Evolutionary conservation across 352 stramenopile genomes (phyloP).

Genomic region (Phytophthora agathidicida): DNA sequence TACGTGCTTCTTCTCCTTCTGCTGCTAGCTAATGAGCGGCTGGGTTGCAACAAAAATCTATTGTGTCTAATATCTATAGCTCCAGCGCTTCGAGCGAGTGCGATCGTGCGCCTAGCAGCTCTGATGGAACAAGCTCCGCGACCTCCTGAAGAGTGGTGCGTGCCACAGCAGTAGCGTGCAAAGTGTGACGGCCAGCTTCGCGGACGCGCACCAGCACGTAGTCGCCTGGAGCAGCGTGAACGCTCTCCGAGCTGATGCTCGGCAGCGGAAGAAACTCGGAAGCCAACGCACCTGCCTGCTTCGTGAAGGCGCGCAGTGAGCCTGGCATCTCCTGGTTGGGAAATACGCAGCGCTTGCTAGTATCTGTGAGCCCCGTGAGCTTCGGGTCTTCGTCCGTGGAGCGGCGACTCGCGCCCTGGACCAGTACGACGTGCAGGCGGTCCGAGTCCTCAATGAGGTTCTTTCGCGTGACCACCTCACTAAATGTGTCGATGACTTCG

Average conservation of each 20-base stretch:
- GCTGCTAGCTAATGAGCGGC: background rate
- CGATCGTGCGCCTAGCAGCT: constrained; percentile 63
- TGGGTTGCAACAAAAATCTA: constrained; percentile 12
- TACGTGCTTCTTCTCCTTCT: constrained; percentile 26
- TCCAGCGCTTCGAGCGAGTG: constrained; percentile 44
- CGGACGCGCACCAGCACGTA: constrained; percentile 86
- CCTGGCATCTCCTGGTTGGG: constrained; percentile 55
- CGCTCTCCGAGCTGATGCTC: constrained; percentile 30
- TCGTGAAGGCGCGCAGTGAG: constrained; percentile 54
- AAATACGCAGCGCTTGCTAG: constrained; percentile 92
- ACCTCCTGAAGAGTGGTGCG: constrained; percentile 78
- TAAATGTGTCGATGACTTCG: constrained; percentile 97
- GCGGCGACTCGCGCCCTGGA: constrained; percentile 93
- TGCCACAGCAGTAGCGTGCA: constrained; percentile 81
- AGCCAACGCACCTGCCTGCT: constrained; percentile 41
- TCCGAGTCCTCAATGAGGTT: constrained; percentile 93
- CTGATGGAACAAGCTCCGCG: constrained; percentile 47
- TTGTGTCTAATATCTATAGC: constrained; percentile 38
- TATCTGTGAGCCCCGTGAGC: constrained; percentile 88
- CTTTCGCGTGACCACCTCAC: constrained; percentile 90
- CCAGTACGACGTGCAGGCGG: constrained; percentile 94
- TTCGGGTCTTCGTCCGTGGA: constrained; percentile 75
- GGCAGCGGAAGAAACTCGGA: constrained; percentile 56
- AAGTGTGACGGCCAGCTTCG: constrained; percentile 81
- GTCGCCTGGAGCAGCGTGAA: constrained; percentile 68